Evolutionary conservation across 2,329 filamentous ascomycete genomes (phyloP), one percentile per base, ranked within the genome.

Genomic region (Chrysosporium queenslandicum): DNA sequence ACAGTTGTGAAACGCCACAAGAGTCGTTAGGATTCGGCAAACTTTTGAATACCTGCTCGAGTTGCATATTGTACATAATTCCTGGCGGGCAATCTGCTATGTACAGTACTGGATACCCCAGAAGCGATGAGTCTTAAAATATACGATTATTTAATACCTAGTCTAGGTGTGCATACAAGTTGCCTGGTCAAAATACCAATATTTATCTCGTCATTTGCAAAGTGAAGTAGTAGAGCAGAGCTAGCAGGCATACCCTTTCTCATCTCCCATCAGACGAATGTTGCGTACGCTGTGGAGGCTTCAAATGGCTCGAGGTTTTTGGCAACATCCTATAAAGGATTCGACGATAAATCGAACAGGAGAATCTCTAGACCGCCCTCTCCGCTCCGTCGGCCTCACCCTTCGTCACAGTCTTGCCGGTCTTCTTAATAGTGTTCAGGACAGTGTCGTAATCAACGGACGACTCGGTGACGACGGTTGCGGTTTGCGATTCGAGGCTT

Each of bases 381-480:
- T 58, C 52, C 47, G 65, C 58, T 0, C 72, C 73, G 63, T 75
- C 71, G 1, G 68, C 71, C 62, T 73, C 69, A 23, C 69, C 73
- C 25, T 77, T 82, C 71, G 86, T 94, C 67, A 96, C 83, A 65
- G 85, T 85, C 81, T 96, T 96, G 64, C 90, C 90, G 11, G 90
- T 95, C 82, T 95, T 95, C 78, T 85, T 83, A 70, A 96, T 95
- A 68, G 87, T 94, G 66, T 79, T 77, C 56, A 94, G 81, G 54
- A 95, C 87, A 46, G 81, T 87, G 59, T 87, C 81, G 74, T 91
- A 95, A 54, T 79, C 75, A 57, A 94, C 77, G 52, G 71, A 75
- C 3, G 81, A 75, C 59, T 83, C 79, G 58, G 89, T 81, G 60
- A 85, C 75, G 60, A 97, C 80, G 59, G 82, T 82, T 58, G 88